phyloP scores from a whole-genome alignment of 1,284 basidiomycete species.

The Marasmius tenuissimus region DNA sequence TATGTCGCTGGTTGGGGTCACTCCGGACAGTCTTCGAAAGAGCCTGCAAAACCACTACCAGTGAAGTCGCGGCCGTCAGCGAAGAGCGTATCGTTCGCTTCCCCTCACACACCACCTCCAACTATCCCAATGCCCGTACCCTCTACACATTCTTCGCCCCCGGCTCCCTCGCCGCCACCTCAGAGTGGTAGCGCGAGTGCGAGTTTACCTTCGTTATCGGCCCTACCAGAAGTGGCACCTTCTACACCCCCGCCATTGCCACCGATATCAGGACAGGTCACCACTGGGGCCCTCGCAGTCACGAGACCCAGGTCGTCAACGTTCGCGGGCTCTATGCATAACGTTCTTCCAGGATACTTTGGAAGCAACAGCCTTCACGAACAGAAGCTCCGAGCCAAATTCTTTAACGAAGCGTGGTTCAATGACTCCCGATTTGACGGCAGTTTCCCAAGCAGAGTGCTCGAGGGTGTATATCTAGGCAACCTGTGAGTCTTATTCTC shows the following conservation, averaged over 20 bases:
- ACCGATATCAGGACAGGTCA: background rate
- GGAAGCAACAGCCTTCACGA: background rate
- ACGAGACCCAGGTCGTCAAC: background rate
- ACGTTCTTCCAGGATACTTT: background rate
- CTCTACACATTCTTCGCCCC: background rate
- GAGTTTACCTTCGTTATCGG: background rate
- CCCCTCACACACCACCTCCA: constrained; percentile 22
- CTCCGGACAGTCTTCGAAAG: background rate
- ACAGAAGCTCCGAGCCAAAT: background rate
- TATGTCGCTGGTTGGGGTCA: background rate
- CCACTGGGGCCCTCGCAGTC: background rate
- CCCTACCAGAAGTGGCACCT: background rate
- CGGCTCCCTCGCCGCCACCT: background rate
- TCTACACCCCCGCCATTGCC: background rate
- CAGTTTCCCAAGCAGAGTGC: constrained; percentile 90
- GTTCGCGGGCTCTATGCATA: background rate
- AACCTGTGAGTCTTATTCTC: constrained; percentile 69
- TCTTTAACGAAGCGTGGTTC: constrained; percentile 71
- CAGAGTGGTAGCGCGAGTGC: background rate
- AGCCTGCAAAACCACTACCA: background rate
- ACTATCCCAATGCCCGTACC: background rate
- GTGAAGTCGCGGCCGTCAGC: constrained; percentile 36
- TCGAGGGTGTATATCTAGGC: constrained; percentile 94
- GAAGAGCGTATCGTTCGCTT: constrained; percentile 51
- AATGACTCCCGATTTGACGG: constrained; percentile 92